Percentiles rank a stretch among this genome's conserved stretches.
phyloP scores from a whole-genome alignment of 2,329 filamentous ascomycete genomes.

The Fonsecaea erecta region DNA sequence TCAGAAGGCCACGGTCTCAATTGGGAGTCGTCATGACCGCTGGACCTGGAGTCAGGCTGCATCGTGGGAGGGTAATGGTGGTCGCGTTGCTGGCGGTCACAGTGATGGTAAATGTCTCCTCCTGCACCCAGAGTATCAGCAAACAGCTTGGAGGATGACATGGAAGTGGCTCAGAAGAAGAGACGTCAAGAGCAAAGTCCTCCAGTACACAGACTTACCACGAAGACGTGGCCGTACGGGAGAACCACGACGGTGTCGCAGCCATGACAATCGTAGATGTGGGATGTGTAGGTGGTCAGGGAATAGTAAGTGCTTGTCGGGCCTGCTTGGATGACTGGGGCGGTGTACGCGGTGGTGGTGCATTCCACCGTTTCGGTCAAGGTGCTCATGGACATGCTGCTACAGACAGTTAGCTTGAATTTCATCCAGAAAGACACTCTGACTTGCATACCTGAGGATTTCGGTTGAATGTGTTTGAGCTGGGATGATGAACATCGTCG shows the following conservation, averaged over 20 bases:
- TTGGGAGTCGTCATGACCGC: not conserved
- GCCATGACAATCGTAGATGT: conserved; percentile 28
- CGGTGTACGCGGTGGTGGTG: conserved; percentile 27
- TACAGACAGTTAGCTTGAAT: conserved; percentile 5
- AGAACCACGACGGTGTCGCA: conserved; percentile 44
- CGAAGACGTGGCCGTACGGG: conserved; percentile 23
- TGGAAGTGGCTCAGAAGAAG: not conserved
- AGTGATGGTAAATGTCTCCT: conserved; percentile 6
- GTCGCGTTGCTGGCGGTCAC: not conserved
- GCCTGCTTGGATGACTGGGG: conserved; percentile 27
- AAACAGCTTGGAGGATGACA: not conserved
- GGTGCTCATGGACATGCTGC: not conserved
- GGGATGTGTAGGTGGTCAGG: conserved; percentile 42
- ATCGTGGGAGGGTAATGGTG: conserved; percentile 6
- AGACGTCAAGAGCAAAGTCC: not conserved
- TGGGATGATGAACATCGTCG: not conserved
- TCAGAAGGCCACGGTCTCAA: not conserved
- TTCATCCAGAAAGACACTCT: not conserved
- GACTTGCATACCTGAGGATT: not conserved
- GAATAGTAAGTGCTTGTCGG: conserved; percentile 33
- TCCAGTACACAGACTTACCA: conserved; percentile 10
- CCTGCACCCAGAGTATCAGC: not conserved
- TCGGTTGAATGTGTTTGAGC: not conserved
- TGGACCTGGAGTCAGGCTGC: not conserved
- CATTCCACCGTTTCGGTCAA: conserved; percentile 7